A percentile compares a stretch with the other conserved stretches of the same genome.
phyloP scores from a whole-genome alignment of 805 yeast species.

The Candida silvicultrix region DNA sequence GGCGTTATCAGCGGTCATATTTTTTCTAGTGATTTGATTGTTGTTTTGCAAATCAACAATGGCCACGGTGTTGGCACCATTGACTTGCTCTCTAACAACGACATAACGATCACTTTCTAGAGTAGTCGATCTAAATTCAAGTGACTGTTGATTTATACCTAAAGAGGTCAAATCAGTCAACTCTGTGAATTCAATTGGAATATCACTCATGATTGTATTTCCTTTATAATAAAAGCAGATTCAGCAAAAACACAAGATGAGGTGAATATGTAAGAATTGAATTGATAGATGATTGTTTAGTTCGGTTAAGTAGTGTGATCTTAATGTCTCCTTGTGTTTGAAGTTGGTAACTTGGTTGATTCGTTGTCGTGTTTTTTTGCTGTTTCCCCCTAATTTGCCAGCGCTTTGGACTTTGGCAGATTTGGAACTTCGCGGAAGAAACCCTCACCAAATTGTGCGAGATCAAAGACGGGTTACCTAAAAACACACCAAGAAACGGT shows the following conservation, averaged over 20 bases:
- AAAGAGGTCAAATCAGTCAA: slow-evolving; percentile 80
- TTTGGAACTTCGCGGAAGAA: background rate
- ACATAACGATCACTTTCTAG: slow-evolving; percentile 89
- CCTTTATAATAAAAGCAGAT: background rate
- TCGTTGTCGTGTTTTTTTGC: slow-evolving; percentile 2
- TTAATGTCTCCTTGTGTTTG: background rate
- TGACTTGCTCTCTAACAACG: slow-evolving; percentile 62
- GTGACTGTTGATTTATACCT: slow-evolving; percentile 79
- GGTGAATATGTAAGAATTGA: background rate
- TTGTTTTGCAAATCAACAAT: slow-evolving; percentile 79
- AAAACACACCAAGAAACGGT: background rate
- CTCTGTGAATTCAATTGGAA: slow-evolving; percentile 97
- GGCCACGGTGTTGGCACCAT: slow-evolving; percentile 82
- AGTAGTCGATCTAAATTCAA: slow-evolving; percentile 92
- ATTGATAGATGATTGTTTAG: background rate
- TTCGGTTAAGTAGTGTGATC: background rate
- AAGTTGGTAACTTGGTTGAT: background rate
- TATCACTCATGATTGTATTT: slow-evolving; percentile 41
- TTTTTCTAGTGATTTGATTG: slow-evolving; percentile 78
- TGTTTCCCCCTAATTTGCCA: slow-evolving; percentile 1
- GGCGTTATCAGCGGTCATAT: slow-evolving; percentile 96
- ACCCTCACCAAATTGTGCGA: background rate
- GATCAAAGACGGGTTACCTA: background rate
- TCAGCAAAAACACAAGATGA: background rate
- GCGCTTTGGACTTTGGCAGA: background rate